Evolutionary conservation across 2,329 filamentous ascomycete species (phyloP).

Genomic region (Phyllachora maydis): DNA sequence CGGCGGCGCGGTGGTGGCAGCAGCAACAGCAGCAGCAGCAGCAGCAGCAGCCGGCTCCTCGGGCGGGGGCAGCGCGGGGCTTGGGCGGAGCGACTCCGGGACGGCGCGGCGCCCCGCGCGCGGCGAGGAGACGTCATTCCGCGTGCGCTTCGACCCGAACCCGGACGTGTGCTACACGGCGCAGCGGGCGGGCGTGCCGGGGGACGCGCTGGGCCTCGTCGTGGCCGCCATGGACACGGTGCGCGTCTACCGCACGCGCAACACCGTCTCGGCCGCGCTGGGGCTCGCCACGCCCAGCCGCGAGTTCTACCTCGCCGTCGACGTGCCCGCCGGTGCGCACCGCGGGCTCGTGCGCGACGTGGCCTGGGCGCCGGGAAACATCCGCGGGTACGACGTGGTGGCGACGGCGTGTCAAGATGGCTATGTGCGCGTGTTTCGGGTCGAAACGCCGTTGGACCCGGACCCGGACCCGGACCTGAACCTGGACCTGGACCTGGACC

Average conservation of each 20-base stretch:
- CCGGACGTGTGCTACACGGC: conserved; percentile 60
- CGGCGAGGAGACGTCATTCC: conserved; percentile 75
- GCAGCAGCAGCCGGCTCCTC: too few relatives aligned
- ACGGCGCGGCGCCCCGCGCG: too few relatives aligned
- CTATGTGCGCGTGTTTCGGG: conserved; percentile 68
- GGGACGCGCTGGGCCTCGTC: conserved; percentile 60
- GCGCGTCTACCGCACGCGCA: conserved; percentile 60
- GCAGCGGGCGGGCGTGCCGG: conserved; percentile 59
- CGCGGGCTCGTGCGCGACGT: conserved; percentile 66
- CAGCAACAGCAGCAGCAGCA: too few relatives aligned
- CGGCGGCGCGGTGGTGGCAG: too few relatives aligned
- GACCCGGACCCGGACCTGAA: too few relatives aligned
- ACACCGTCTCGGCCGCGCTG: conserved; percentile 28
- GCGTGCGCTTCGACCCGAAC: conserved; percentile 75
- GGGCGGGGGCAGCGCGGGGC: too few relatives aligned
- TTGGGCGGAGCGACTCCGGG: too few relatives aligned
- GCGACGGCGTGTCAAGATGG: conserved; percentile 90
- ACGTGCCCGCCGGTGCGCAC: conserved; percentile 54
- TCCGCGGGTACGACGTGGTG: conserved; percentile 73
- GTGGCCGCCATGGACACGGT: conserved; percentile 74
- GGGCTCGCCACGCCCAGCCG: conserved; percentile 37
- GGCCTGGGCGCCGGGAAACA: conserved; percentile 81
- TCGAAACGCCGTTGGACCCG: conserved; percentile 34
- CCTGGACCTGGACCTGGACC: too few relatives aligned
- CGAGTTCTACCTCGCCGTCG: conserved; percentile 69